These are phyloP conservation scores for Fraxinus pennsylvanica DNA, from an alignment of 257 asterid genomes.

Conservation along the genomic window DNA sequence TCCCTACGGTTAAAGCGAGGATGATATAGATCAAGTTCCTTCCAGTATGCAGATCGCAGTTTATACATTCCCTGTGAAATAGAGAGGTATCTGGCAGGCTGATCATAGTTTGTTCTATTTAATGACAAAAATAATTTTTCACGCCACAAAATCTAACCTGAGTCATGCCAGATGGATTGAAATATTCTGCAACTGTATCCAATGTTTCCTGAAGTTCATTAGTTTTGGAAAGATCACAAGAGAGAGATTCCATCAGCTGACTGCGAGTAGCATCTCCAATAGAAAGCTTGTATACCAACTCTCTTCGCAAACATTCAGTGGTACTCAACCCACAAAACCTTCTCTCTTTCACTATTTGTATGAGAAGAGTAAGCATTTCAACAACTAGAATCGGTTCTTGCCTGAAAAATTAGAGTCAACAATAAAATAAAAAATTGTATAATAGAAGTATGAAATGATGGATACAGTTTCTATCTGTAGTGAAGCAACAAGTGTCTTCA, in stretches of 20 bases:
- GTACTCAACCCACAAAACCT: slow-evolving; percentile 82
- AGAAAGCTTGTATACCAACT: slow-evolving; percentile 76
- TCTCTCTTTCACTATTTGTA: slow-evolving; percentile 91
- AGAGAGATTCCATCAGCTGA: slow-evolving; percentile 84
- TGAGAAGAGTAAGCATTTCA: slow-evolving; percentile 85
- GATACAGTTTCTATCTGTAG: neutral
- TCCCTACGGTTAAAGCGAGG: slow-evolving; percentile 96
- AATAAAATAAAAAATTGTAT: slow-evolving; percentile 3
- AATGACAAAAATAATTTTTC: slow-evolving; percentile 1
- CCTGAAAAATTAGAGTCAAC: slow-evolving; percentile 47
- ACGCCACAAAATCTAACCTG: slow-evolving; percentile 62
- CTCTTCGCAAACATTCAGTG: slow-evolving; percentile 76
- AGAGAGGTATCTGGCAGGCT: slow-evolving; percentile 26
- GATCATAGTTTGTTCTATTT: slow-evolving; percentile 1
- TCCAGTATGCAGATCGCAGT: slow-evolving; percentile 69
- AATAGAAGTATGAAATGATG: neutral
- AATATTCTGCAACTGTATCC: slow-evolving; percentile 78
- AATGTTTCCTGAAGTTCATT: slow-evolving; percentile 79
- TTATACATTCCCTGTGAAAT: slow-evolving; percentile 81
- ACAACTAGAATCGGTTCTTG: slow-evolving; percentile 71
- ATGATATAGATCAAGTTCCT: slow-evolving; percentile 91
- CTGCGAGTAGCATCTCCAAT: slow-evolving; percentile 91
- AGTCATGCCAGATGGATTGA: slow-evolving; percentile 90
- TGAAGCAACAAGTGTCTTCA: neutral
- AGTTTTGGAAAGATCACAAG: slow-evolving; percentile 74